Percentiles rank a stretch among this genome's conserved stretches.
Conservation (phyloP, 192 early-diverging fungal species). For the Backusella macrospora region DNA sequence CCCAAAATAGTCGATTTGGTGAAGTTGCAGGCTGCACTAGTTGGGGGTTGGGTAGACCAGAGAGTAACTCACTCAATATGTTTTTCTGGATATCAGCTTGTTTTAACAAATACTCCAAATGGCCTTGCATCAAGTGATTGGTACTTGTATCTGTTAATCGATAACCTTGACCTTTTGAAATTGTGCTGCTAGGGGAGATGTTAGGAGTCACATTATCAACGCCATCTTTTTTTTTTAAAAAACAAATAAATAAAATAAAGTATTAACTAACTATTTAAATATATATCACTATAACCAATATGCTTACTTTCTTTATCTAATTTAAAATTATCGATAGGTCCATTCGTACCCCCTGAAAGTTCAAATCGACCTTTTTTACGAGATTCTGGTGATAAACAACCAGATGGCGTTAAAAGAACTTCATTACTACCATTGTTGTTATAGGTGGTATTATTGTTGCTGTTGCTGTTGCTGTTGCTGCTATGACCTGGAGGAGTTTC, state of each 20-base stretch:
- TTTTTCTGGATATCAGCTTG: slow-evolving; percentile 19
- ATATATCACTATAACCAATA: neutral
- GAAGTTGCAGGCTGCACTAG: too few species aligned
- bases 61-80: slow-evolving; percentile 10
- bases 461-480: too few species aligned
- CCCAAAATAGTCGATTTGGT: neutral
- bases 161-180: slow-evolving; percentile 14
- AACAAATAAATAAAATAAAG: too few species aligned
- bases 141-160: slow-evolving; percentile 2
- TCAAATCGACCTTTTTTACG: slow-evolving; percentile 45
- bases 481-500: neutral
- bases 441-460: too few species aligned
- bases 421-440: neutral
- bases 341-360: slow-evolving; percentile 25
- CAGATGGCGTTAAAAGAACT: neutral
- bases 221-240: neutral
- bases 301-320: neutral
- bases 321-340: neutral
- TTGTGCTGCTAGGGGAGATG: neutral
- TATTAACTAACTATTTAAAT: neutral
- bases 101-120: slow-evolving; percentile 16
- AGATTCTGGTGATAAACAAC: slow-evolving; percentile 23
- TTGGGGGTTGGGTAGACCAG: neutral
- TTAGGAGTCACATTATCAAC: neutral
- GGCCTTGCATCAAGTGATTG: neutral